Conservation (phyloP, 2,329 filamentous ascomycete genomes). For the Fusarium drepaniforme region DNA sequence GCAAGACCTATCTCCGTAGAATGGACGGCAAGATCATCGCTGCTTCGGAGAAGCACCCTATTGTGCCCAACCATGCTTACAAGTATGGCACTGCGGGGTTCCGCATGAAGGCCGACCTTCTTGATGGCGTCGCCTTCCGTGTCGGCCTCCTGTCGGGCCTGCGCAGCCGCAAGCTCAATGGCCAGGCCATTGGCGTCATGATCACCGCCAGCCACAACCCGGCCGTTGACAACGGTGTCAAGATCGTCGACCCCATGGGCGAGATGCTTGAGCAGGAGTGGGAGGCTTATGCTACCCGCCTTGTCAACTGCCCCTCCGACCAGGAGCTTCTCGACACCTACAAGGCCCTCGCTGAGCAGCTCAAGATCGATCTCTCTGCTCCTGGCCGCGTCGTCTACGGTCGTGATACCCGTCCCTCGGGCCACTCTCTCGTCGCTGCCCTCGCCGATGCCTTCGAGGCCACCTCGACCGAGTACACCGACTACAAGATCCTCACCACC, state of each 20-base stretch:
- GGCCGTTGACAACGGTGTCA: conserved; percentile 90
- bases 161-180: conserved; percentile 88
- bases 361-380: conserved; percentile 79
- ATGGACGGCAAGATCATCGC: conserved; percentile 70
- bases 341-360: conserved; percentile 77
- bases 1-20: conserved; percentile 27
- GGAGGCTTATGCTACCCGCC: conserved; percentile 88
- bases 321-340: conserved; percentile 82
- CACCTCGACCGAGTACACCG: conserved; percentile 78
- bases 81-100: conserved; percentile 77
- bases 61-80: conserved; percentile 66
- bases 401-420: conserved; percentile 92
- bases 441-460: conserved; percentile 84
- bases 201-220: conserved; percentile 95
- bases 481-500: conserved; percentile 93
- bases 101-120: conserved; percentile 79
- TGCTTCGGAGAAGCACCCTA: conserved; percentile 73
- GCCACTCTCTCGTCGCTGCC: conserved; percentile 83
- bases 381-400: conserved; percentile 89
- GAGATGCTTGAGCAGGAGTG: conserved; percentile 98
- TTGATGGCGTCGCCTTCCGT: conserved; percentile 92
- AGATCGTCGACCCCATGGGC: conserved; percentile 96
- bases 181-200: conserved; percentile 96
- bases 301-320: conserved; percentile 87
- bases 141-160: conserved; percentile 91